A percentile compares a stretch with the other conserved stretches of the same genome.
These are phyloP conservation scores for Chaetoceros muelleri DNA, from an alignment of 108 stramenopile genomes.

Conservation along the genomic window DNA sequence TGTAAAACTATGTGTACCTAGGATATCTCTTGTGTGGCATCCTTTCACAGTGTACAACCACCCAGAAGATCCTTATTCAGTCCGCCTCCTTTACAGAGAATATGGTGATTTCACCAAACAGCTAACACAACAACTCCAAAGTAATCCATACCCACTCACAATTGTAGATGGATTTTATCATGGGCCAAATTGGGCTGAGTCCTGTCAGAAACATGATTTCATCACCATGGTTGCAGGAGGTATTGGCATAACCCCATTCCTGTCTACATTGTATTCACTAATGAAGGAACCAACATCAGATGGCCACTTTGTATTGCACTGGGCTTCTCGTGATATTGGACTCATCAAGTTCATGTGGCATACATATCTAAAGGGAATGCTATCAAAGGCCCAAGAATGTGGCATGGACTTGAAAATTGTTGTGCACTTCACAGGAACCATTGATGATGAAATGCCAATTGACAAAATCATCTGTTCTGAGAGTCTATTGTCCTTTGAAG, in stretches of 20 bases:
- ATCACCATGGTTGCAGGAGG: slow-evolving; percentile 14
- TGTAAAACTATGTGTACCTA: slow-evolving; percentile 1
- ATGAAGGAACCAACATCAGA: too few species aligned
- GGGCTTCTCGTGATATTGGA: too few species aligned
- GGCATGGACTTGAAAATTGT: too few species aligned
- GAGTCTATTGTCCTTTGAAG: too few species aligned
- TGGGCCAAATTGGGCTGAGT: background rate
- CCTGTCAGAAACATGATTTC: slow-evolving; percentile 8
- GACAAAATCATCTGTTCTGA: too few species aligned
- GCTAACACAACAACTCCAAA: background rate
- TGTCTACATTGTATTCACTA: too few species aligned
- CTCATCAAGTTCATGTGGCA: too few species aligned
- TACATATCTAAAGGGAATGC: too few species aligned
- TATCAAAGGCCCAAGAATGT: too few species aligned
- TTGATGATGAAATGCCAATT: too few species aligned
- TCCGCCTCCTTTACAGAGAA: background rate
- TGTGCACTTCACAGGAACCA: too few species aligned
- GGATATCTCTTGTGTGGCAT: slow-evolving; percentile 3
- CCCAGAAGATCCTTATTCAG: background rate
- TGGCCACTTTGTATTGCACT: too few species aligned
- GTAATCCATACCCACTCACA: slow-evolving; percentile 2
- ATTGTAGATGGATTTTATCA: slow-evolving; percentile 4
- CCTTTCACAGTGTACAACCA: slow-evolving; percentile 1
- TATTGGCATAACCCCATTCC: slow-evolving; percentile 17
- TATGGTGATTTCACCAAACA: slow-evolving; percentile 5